Evolutionary conservation across 2,329 filamentous ascomycete genomes (phyloP).

Genomic region (Neopestalotiopsis sp.): DNA sequence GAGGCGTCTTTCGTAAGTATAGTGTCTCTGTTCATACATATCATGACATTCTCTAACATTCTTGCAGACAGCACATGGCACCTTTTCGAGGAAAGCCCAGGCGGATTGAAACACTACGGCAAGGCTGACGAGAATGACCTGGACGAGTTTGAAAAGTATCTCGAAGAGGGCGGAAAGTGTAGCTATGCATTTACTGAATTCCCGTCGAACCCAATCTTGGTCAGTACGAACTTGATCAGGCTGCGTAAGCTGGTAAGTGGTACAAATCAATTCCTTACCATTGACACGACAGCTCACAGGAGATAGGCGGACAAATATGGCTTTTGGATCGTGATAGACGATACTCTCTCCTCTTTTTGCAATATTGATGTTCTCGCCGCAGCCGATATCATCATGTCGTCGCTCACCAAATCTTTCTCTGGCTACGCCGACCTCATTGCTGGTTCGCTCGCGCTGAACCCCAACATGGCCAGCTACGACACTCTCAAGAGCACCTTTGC

Average conservation of each 20-base stretch:
- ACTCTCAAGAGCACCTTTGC: slow-evolving; percentile 28
- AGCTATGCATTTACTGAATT: slow-evolving; percentile 57
- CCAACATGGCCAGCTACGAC: slow-evolving; percentile 22
- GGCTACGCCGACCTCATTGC: slow-evolving; percentile 52
- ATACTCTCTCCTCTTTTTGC: slow-evolving; percentile 52
- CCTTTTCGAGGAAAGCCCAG: slow-evolving; percentile 48
- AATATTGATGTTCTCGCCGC: slow-evolving; percentile 55
- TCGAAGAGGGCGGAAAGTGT: slow-evolving; percentile 45
- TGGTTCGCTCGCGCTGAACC: slow-evolving; percentile 30
- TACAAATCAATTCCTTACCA: neutral
- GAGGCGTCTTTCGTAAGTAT: slow-evolving; percentile 49
- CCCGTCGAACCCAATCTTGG: slow-evolving; percentile 51
- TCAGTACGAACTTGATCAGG: slow-evolving; percentile 44
- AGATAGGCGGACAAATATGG: slow-evolving; percentile 44
- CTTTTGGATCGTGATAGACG: slow-evolving; percentile 53
- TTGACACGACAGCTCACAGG: slow-evolving; percentile 12
- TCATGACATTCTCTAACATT: neutral
- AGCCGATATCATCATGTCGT: slow-evolving; percentile 51
- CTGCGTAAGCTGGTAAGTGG: slow-evolving; percentile 46
- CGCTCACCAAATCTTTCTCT: slow-evolving; percentile 62
- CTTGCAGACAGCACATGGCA: slow-evolving; percentile 47
- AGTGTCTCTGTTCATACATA: too few relatives aligned
- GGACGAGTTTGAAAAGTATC: slow-evolving; percentile 48
- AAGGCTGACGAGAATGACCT: slow-evolving; percentile 46
- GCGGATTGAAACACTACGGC: slow-evolving; percentile 54